Conservation (phyloP, 805 yeast species). For the Yarrowia sp. region DNA sequence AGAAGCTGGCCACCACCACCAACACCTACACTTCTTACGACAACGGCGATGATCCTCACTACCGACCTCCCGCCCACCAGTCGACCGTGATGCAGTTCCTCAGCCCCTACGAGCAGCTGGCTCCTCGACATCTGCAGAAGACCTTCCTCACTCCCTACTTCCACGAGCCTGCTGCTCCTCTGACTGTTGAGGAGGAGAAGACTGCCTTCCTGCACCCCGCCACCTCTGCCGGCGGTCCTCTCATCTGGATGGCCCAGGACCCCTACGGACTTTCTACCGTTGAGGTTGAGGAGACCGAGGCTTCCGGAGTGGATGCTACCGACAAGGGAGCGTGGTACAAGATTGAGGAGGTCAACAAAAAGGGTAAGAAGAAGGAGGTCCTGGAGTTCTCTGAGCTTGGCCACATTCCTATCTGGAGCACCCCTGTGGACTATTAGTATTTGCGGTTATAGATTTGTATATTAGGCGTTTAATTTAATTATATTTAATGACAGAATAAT, state of each 20-base stretch:
- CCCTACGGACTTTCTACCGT: conserved; percentile 77
- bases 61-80: conserved; percentile 20
- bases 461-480: conserved; percentile 36
- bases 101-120: conserved; percentile 61
- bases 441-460: conserved; percentile 25
- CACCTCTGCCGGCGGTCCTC: conserved; percentile 69
- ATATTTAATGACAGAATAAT: background rate
- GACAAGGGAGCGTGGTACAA: conserved; percentile 72
- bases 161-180: conserved; percentile 46
- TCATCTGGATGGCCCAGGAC: conserved; percentile 93
- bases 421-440: conserved; percentile 41
- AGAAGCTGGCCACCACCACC: conserved; percentile 26
- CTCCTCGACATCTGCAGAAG: conserved; percentile 48
- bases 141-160: conserved; percentile 48
- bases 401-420: conserved; percentile 44
- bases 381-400: conserved; percentile 49
- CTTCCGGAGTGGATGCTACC: conserved; percentile 63
- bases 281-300: conserved; percentile 62
- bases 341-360: conserved; percentile 47
- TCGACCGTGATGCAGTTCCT: conserved; percentile 57
- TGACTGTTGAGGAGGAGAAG: conserved; percentile 55
- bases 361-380: conserved; percentile 58
- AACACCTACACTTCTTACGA: conserved; percentile 32
- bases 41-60: conserved; percentile 15
- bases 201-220: conserved; percentile 83